Conservation (phyloP, 495 filamentous ascomycete genomes). For the Penicillium daleae region DNA sequence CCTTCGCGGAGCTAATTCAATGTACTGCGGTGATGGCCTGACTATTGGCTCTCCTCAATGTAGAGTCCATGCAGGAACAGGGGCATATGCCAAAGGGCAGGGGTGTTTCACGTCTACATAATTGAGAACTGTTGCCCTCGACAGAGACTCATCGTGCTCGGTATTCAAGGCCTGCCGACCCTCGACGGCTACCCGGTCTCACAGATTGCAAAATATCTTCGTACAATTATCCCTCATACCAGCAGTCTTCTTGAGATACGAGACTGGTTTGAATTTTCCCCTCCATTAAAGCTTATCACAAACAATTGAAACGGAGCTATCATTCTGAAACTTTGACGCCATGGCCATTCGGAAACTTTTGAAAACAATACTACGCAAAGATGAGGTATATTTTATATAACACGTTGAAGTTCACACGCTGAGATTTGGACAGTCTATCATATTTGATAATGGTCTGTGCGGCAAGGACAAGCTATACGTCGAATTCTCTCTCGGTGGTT, state of each 20-base stretch:
- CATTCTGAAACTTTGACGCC: neutral
- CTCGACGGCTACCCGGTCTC: neutral
- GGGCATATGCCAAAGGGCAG: neutral
- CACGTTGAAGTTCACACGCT: neutral
- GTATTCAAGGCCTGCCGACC: neutral
- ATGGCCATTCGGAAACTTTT: neutral
- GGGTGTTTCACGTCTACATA: neutral
- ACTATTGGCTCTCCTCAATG: neutral
- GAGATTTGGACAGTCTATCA: neutral
- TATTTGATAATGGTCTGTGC: neutral
- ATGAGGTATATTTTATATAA: neutral
- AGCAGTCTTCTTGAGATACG: neutral
- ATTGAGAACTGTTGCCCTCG: neutral
- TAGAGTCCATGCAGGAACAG: neutral
- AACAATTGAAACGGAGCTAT: neutral
- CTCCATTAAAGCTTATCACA: neutral
- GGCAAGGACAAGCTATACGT: neutral
- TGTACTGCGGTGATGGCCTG: neutral
- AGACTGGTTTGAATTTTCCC: neutral
- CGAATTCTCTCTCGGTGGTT: neutral
- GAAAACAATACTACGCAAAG: neutral
- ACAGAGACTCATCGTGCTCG: neutral
- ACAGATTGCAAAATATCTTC: neutral
- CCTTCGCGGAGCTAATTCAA: neutral
- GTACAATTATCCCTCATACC: neutral